phyloP scores from a whole-genome alignment of 2,329 filamentous ascomycete species.

The Xylariomycetidae sp. region DNA sequence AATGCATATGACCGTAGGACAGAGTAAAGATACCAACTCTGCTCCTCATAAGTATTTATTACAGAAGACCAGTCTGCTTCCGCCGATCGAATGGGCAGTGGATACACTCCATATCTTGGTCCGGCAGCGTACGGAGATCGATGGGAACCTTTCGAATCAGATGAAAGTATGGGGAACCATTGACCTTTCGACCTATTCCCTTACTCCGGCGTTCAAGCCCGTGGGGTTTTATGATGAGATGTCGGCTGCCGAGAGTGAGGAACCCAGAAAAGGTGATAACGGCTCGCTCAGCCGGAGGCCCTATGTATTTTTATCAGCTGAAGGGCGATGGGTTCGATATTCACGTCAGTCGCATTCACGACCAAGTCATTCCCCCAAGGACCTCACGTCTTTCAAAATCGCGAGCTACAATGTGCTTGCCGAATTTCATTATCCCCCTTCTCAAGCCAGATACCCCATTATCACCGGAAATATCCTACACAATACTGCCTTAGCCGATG shows the following conservation, averaged over 20 bases:
- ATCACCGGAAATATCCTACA: constrained; percentile 41
- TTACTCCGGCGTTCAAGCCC: constrained; percentile 8
- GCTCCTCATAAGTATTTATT: constrained; percentile 46
- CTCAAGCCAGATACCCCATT: constrained; percentile 35
- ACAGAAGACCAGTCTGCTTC: constrained; percentile 46
- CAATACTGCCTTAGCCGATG: constrained; percentile 36
- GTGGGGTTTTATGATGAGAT: constrained; percentile 10
- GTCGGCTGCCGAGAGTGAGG: neutral
- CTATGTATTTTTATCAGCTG: constrained; percentile 12
- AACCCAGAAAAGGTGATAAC: neutral
- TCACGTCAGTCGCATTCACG: constrained; percentile 1
- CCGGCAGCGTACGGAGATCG: constrained; percentile 35
- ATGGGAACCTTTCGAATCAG: constrained; percentile 29
- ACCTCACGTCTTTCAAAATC: constrained; percentile 31
- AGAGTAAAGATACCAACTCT: constrained; percentile 43
- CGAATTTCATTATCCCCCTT: constrained; percentile 44
- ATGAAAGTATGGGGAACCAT: constrained; percentile 58
- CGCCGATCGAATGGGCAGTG: constrained; percentile 43
- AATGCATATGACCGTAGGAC: constrained; percentile 58
- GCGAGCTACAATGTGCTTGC: constrained; percentile 51
- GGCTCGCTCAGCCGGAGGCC: constrained; percentile 9
- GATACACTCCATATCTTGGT: constrained; percentile 48
- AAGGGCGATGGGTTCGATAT: constrained; percentile 16
- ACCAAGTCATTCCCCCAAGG: constrained; percentile 5
- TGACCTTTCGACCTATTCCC: constrained; percentile 23